Conservation (phyloP, 2,329 filamentous ascomycete species). For the Acephala macrosclerotiorum region DNA sequence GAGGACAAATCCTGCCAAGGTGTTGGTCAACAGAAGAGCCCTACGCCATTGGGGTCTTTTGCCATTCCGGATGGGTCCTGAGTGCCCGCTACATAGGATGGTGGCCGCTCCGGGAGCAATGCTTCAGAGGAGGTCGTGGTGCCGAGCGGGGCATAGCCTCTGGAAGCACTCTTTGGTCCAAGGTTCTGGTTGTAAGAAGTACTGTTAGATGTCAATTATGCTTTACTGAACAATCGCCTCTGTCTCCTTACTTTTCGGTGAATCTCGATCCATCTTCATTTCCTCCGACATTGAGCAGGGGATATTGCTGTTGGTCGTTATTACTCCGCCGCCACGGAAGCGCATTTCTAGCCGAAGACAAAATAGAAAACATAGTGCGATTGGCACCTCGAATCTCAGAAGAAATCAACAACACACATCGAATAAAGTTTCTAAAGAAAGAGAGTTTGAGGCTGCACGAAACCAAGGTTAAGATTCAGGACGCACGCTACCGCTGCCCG, state of each 20-base stretch:
- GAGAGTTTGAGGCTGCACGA: neutral
- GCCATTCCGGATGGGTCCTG: no score
- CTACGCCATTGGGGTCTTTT: neutral
- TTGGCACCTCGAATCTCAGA: neutral
- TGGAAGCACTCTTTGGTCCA: neutral
- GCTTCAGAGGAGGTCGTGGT: neutral
- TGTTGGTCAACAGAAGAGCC: neutral
- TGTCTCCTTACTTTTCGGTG: neutral
- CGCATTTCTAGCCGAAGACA: neutral
- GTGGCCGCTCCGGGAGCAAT: no score
- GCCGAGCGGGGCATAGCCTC: neutral
- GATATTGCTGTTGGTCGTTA: neutral
- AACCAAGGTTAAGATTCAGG: no score
- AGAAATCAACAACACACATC: neutral
- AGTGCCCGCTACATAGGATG: no score
- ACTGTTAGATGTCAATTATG: neutral
- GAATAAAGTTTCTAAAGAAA: neutral
- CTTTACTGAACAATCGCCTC: neutral
- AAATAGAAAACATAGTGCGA: neutral
- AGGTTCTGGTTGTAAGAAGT: neutral
- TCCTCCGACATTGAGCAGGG: neutral
- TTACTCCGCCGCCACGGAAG: neutral
- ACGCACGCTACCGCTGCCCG: neutral
- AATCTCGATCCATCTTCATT: neutral
- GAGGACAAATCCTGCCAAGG: neutral